Base-by-base conservation (phyloP, 495 filamentous ascomycete genomes). In the Aspergillus egyptiacus region DNA sequence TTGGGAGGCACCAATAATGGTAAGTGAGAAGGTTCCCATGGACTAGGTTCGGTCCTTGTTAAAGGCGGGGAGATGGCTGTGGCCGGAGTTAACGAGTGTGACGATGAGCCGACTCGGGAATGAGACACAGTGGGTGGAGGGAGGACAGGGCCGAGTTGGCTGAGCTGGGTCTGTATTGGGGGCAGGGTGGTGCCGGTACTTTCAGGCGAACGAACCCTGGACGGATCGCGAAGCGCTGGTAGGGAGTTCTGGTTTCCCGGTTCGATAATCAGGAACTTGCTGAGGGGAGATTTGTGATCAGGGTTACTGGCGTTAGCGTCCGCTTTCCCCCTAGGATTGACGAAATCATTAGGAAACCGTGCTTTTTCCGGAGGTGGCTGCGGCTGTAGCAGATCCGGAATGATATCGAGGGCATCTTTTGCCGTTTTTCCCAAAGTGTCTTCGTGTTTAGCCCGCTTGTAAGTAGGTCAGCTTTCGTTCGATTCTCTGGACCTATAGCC, bases 111-210 rank as follows among this genome's bases (percentile, higher is more conserved):
- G 47, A 56, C 51, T 5, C 48, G 20, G 3, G 56, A 20, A 30
- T 56, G 28, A 25, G 53, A 51, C 8, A 51, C 56, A 18, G 56
- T 62, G 10, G 57, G 54, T 5, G 55, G 50, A 8, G 60, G 54
- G 10, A 51, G 52, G 13, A 53, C 51, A 25, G 50, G 48, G 10
- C 55, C 46, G 9, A 65, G 46, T 5, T 39, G 58, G n/a, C 63
- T 62, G 7, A 77, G 56, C 19, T 69, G 60, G n/a, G 67, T 66
- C 4, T 64, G 61, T 20, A 78, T 61, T 1, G 75, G 69, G 1
- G 74, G 75, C 9, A 77, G 58, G 28, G 49, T 70, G 9, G 43
- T 69, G 38, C 53, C 55, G 34, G 40, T 36, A 37, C 60, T 62
- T 1, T 76, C 72, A 2, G 72, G 68, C 3, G 74, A 70, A 35